phyloP scores from a whole-genome alignment of 306 rosid species.

The Corylus heterophylla region DNA sequence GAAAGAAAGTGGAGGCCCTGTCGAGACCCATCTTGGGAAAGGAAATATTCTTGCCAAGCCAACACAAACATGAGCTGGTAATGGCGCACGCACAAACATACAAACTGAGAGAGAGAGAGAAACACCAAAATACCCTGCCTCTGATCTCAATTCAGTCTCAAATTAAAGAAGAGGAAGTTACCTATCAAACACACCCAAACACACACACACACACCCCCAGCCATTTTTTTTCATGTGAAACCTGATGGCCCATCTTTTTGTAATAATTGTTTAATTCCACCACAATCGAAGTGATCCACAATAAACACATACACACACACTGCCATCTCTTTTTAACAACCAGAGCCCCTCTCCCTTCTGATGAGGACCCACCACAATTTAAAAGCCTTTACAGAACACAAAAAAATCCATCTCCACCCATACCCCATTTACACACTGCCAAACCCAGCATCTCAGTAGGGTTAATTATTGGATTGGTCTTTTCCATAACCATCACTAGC shows the following conservation, averaged over 20 bases:
- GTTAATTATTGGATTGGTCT: background rate
- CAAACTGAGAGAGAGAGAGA: too few relatives aligned
- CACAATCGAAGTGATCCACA: background rate
- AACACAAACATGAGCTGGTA: background rate
- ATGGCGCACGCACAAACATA: background rate
- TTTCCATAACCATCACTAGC: background rate
- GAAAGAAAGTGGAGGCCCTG: background rate
- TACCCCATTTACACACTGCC: background rate
- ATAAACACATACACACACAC: background rate
- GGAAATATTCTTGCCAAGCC: background rate
- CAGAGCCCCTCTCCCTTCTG: background rate
- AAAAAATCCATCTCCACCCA: background rate
- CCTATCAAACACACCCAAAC: background rate
- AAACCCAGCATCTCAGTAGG: background rate
- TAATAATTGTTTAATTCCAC: background rate
- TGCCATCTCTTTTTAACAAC: background rate
- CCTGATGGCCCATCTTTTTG: background rate
- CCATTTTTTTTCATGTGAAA: background rate
- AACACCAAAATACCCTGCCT: background rate
- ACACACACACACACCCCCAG: background rate
- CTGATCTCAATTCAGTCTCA: background rate
- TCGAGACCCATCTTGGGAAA: background rate
- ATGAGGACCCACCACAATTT: background rate
- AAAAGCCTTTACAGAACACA: background rate
- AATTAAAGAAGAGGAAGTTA: background rate